Evolutionary conservation across 345 rosid species (phyloP).

Genomic region (Eucalyptus dawsonii): DNA sequence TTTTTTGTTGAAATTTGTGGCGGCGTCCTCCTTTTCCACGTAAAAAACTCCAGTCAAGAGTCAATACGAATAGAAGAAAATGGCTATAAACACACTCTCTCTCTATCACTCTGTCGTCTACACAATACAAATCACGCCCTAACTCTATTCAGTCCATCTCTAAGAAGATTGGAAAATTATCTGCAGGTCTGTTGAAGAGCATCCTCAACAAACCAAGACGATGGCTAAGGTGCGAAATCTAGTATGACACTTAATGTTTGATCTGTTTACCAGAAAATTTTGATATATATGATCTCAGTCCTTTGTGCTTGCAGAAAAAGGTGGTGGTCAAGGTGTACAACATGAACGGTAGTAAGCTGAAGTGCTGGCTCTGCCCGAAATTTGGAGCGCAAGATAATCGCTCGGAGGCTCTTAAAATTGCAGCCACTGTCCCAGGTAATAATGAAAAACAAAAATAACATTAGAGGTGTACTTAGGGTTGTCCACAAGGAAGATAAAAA

Average conservation of each 20-base stretch:
- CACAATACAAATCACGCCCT: background rate
- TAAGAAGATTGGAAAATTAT: background rate
- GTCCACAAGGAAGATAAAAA: background rate
- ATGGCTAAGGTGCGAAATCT: background rate
- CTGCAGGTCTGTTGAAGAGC: background rate
- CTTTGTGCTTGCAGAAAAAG: conserved; percentile 11
- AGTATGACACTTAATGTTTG: background rate
- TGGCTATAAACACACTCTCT: background rate
- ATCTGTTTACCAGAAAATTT: background rate
- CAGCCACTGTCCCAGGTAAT: background rate
- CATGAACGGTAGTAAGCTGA: background rate
- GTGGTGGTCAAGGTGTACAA: conserved; percentile 6
- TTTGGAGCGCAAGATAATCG: background rate
- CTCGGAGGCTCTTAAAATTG: conserved; percentile 6
- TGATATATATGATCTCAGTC: background rate
- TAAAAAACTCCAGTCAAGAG: background rate
- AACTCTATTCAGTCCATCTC: background rate
- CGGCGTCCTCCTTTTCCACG: rapidly evolving
- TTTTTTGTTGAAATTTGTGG: background rate
- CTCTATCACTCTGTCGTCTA: background rate
- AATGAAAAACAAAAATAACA: background rate
- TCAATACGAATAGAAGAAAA: background rate
- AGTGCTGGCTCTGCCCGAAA: background rate
- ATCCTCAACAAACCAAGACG: background rate
- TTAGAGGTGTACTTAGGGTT: background rate